Base-by-base conservation (phyloP, 257 asterid species). In the Sherardia arvensis region DNA sequence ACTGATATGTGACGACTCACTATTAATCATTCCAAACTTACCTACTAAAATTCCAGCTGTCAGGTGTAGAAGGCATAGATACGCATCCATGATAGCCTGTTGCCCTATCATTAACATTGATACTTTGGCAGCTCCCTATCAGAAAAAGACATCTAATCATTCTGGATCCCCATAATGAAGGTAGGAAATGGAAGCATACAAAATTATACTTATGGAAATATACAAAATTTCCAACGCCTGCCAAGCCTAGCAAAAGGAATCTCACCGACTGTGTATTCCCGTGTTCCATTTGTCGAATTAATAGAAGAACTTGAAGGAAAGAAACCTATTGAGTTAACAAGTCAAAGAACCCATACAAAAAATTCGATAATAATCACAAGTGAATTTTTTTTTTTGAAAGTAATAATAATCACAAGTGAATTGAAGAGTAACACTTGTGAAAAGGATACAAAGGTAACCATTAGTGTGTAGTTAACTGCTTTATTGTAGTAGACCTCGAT, bases 361-460 rank as follows among this genome's bases (percentile, higher is more conserved):
- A 70, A 66, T 68, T 64, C 29, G 29, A 64, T 30, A 33, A 51
- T 12, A 59, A 3, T 38, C 69, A 66, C 62, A 61, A 62, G 3
- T 59, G 38, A 40, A 61, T 32, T 66, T n/a, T n/a, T n/a, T n/a
- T n/a, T n/a, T n/a, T n/a, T n/a, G n/a, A n/a, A n/a, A n/a, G n/a
- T n/a, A n/a, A 64, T 30, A 33, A 51, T 12, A 59, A 3, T 38
- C 69, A 66, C 62, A 61, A 62, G 3, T 59, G 38, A 40, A 61
- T 32, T 66, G 6, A 67, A 66, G 51, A 53, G 59, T 8, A 20
- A 63, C 26, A n/a, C 66, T 38, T 66, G 74, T 59, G 43, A 38
- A 38, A 77, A 91, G 97, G 99, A 93, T 90, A 93, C 99, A 87
- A 93, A 90, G 76, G 99, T 93, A 76, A 93, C 95, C 99, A 93